Evolutionary conservation across 2,329 filamentous ascomycete genomes (phyloP), one percentile per base, ranked within the genome.

Genomic region (Magnaporthiopsis rhizophila): DNA sequence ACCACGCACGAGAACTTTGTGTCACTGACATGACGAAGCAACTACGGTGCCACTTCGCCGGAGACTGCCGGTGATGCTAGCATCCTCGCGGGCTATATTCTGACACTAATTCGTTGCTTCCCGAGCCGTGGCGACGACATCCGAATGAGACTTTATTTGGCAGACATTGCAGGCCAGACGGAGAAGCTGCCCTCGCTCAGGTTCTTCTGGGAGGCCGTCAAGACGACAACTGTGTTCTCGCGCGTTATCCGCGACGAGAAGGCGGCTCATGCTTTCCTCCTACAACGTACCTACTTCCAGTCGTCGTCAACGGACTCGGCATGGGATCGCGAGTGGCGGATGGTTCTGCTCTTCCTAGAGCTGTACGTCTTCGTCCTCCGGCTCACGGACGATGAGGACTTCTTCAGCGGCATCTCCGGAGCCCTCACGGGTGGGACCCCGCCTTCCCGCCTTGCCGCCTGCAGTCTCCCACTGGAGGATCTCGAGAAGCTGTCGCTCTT

Each of bases 301-400:
- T 63, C 65, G 0, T 59, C 62, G 12, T 64, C 66, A 4, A 56
- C 69, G 26, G 67, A 74, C 50, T 72, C 73, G 64, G 71, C 69
- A 67, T 81, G 72, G 75, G 80, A 76, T 76, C 83, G 88, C 69
- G 92, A 98, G 72, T 99, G 95, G 95, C 88, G 89, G 24, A 88
- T 95, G 1, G 86, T 97, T 58, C 80, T 98, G 0, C 83, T 99
- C 0, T 98, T 99, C 72, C 82, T 99, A 7, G 95, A 99, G 71
- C 83, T 99, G 0, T 99, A 97, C 73, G 92, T 90, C 2, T 98
- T 98, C 73, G 86, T 97, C 2, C 80, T 98, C 15, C 90, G 95
- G 69, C 86, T 98, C 45, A 96, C 94, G 73, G 95, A 99, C 69
- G 95, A 99, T 68, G 94, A 98, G 69, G 95, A 99, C 70, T 99